Percentiles rank a stretch among this genome's conserved stretches.
Evolutionary conservation across 148 eudicot species (phyloP).

Genomic region (Fallopia convolvulus): DNA sequence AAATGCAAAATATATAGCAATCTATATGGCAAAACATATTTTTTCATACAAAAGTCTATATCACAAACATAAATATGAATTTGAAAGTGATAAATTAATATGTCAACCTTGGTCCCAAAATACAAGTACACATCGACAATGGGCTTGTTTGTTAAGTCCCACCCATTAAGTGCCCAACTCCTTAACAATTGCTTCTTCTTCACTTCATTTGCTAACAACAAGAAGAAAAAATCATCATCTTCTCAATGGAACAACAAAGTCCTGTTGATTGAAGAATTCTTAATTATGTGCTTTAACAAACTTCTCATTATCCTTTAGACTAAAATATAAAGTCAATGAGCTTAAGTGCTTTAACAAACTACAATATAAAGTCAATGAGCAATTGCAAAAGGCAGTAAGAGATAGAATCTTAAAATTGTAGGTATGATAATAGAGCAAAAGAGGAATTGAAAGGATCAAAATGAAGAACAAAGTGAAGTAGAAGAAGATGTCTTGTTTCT

Average conservation of each 20-base stretch:
- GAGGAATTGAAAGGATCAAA: not conserved
- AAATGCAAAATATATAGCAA: slow-evolving; percentile 85
- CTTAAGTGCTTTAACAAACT: slow-evolving; percentile 21
- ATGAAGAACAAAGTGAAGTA: not conserved
- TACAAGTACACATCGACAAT: slow-evolving; percentile 78
- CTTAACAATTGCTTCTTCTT: slow-evolving; percentile 64
- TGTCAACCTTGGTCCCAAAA: slow-evolving; percentile 69
- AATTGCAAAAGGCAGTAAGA: too few species aligned
- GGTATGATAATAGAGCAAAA: not conserved
- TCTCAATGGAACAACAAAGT: not conserved
- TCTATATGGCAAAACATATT: slow-evolving; percentile 32
- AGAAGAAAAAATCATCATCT: not conserved
- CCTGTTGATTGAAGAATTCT: not conserved
- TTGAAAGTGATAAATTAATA: not conserved
- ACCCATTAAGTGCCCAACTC: slow-evolving; percentile 83
- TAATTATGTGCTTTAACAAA: too few species aligned
- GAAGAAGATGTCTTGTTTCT: not conserved
- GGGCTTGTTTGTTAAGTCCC: slow-evolving; percentile 72
- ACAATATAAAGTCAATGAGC: too few species aligned
- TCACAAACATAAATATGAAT: not conserved
- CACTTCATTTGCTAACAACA: slow-evolving; percentile 55
- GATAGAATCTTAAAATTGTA: too few species aligned
- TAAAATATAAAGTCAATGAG: too few species aligned
- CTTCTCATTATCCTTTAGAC: too few species aligned
- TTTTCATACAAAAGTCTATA: slow-evolving; percentile 4